A percentile compares a stretch with the other conserved stretches of the same genome.
phyloP scores from a whole-genome alignment of 2,329 filamentous ascomycete genomes.

The Epichloe gansuensis region DNA sequence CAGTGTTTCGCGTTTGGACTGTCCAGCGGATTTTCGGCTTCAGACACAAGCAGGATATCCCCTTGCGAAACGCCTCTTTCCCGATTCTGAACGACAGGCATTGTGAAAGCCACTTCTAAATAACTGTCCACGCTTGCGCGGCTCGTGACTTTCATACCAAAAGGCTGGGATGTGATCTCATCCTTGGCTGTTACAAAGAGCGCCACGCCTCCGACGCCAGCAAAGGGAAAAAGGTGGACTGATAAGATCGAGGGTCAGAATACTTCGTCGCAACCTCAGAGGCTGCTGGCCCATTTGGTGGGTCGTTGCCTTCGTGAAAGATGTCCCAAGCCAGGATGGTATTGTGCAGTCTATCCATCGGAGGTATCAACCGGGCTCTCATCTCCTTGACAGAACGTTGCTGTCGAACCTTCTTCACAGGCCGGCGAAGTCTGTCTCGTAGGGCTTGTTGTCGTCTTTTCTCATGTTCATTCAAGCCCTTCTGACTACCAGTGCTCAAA shows the following conservation, averaged over 20 bases:
- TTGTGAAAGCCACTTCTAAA: constrained; percentile 76
- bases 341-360: constrained; percentile 73
- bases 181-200: constrained; percentile 78
- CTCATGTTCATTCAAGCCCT: constrained; percentile 37
- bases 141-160: constrained; percentile 78
- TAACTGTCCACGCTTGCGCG: constrained; percentile 87
- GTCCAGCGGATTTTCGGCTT: constrained; percentile 55
- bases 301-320: constrained; percentile 78
- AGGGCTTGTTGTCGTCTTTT: constrained; percentile 33
- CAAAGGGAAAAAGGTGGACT: constrained; percentile 80
- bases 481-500: constrained; percentile 34
- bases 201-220: constrained; percentile 93
- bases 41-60: constrained; percentile 80
- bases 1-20: constrained; percentile 62
- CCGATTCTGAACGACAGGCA: constrained; percentile 58
- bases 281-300: constrained; percentile 64
- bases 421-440: constrained; percentile 49
- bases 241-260: constrained; percentile 63
- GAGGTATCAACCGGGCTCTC: constrained; percentile 80
- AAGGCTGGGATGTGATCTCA: constrained; percentile 67
- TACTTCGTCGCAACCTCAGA: constrained; percentile 69
- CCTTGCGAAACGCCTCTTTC: constrained; percentile 68
- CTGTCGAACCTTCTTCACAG: constrained; percentile 74
- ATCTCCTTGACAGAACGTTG: constrained; percentile 83
- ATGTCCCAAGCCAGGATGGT: constrained; percentile 90